A percentile compares a stretch with the other conserved stretches of the same genome.
Evolutionary conservation across 2,329 filamentous ascomycete species (phyloP).

Genomic region (Pseudogymnoascus sp.): DNA sequence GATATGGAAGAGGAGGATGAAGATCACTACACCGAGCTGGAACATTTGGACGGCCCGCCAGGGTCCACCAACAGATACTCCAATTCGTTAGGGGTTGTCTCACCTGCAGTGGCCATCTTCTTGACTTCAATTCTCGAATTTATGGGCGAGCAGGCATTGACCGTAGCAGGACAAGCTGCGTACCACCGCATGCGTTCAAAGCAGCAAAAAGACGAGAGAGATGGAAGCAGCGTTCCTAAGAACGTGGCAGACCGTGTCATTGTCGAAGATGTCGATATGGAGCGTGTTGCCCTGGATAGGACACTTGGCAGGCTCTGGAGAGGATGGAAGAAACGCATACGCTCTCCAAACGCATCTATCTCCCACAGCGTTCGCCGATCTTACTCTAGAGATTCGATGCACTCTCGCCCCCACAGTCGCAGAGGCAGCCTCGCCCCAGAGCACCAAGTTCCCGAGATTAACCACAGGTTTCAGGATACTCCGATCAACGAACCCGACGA

Average conservation of each 20-base stretch:
- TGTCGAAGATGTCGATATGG: slow-evolving; percentile 88
- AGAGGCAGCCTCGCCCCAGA: slow-evolving; percentile 34
- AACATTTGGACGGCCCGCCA: slow-evolving; percentile 56
- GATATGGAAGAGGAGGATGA: slow-evolving; percentile 98
- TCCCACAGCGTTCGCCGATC: slow-evolving; percentile 36
- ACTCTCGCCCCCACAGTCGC: slow-evolving; percentile 26
- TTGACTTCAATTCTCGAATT: slow-evolving; percentile 91
- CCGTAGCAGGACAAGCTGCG: slow-evolving; percentile 80
- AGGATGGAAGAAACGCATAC: slow-evolving; percentile 83
- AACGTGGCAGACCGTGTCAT: slow-evolving; percentile 59
- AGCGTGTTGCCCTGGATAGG: slow-evolving; percentile 82
- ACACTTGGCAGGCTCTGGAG: slow-evolving; percentile 87
- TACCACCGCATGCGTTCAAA: slow-evolving; percentile 58
- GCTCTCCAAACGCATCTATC: slow-evolving; percentile 46
- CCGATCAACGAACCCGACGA: background rate
- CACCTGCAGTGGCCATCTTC: slow-evolving; percentile 90
- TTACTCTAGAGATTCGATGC: slow-evolving; percentile 42
- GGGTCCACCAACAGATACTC: slow-evolving; percentile 50
- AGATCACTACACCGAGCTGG: slow-evolving; percentile 76
- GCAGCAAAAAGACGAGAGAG: slow-evolving; percentile 52
- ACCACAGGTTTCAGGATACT: slow-evolving; percentile 30
- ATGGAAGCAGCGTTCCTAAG: slow-evolving; percentile 38
- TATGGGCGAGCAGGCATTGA: slow-evolving; percentile 81
- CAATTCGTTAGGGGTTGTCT: slow-evolving; percentile 56
- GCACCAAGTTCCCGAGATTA: slow-evolving; percentile 32